These are phyloP conservation scores for Sugiyamaella castrensis DNA, from an alignment of 1,139 yeast species.

Conservation along the genomic window DNA sequence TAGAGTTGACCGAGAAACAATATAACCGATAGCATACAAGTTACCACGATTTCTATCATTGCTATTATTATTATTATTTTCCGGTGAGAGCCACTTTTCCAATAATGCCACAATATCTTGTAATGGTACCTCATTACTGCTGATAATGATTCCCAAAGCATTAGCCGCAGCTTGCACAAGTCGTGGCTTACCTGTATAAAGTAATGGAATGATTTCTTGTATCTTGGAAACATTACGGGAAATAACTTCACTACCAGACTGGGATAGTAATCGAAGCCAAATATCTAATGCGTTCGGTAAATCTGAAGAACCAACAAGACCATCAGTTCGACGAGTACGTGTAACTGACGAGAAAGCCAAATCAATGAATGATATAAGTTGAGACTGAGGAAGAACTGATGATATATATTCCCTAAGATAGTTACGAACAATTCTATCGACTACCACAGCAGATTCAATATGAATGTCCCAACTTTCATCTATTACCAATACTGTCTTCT, in stretches of 20 bases:
- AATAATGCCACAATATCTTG: slow-evolving; percentile 12
- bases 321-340: no score
- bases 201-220: slow-evolving; percentile 19
- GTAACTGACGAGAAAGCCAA: slow-evolving; percentile 1
- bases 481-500: slow-evolving; percentile 54
- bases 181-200: slow-evolving; percentile 31
- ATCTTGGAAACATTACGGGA: slow-evolving; percentile 13
- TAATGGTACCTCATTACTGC: slow-evolving; percentile 40
- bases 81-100: slow-evolving; percentile 6
- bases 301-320: neutral
- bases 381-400: slow-evolving; percentile 2
- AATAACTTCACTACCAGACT: slow-evolving; percentile 30
- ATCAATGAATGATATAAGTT: slow-evolving; percentile 3
- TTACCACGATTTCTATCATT: slow-evolving; percentile 29
- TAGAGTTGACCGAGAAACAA: slow-evolving; percentile 49
- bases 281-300: slow-evolving; percentile 18
- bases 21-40: slow-evolving; percentile 45
- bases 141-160: slow-evolving; percentile 54
- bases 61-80: slow-evolving; percentile 6
- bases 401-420: slow-evolving; percentile 36
- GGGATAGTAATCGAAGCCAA: slow-evolving; percentile 29
- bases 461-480: slow-evolving; percentile 71
- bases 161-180: slow-evolving; percentile 42
- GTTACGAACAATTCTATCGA: slow-evolving; percentile 53
- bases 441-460: slow-evolving; percentile 66